Evolutionary conservation across 345 rosid genomes (phyloP).

Genomic region (Litchi chinensis): DNA sequence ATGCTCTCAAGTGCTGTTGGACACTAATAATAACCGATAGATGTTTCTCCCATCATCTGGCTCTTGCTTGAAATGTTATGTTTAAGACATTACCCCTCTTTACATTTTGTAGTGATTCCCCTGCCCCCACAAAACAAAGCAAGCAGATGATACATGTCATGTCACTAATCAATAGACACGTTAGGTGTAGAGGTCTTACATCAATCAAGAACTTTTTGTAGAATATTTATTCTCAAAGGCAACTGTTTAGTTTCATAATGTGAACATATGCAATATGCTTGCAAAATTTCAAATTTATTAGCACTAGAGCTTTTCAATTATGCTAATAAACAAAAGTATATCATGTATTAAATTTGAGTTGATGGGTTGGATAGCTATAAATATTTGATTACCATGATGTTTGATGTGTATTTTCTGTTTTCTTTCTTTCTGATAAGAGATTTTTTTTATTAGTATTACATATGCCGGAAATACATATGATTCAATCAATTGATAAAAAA

Average conservation of each 20-base stretch:
- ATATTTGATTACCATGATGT: background rate
- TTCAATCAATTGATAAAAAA: slow-evolving; percentile 2
- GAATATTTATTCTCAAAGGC: slow-evolving; percentile 2
- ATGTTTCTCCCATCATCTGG: background rate
- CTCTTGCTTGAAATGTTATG: background rate
- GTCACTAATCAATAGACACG: background rate
- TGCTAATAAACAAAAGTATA: background rate
- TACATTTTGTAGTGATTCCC: background rate
- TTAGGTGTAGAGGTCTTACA: background rate
- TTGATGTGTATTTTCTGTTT: background rate
- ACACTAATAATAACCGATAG: background rate
- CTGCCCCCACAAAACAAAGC: background rate
- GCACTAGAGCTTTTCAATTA: background rate
- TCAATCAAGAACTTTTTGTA: background rate
- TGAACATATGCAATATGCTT: background rate
- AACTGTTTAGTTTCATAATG: background rate
- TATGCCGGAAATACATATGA: background rate
- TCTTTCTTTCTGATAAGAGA: background rate
- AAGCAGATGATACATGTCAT: background rate
- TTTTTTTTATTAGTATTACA: background rate
- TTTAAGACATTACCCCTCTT: background rate
- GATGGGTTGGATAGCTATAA: slow-evolving; percentile 6
- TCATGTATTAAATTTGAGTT: background rate
- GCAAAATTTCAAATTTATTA: slow-evolving; percentile 1
- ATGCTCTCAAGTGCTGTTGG: background rate